Evolutionary conservation across 1,139 yeast species (phyloP).

Genomic region (Trichomonascaceae sp.): DNA sequence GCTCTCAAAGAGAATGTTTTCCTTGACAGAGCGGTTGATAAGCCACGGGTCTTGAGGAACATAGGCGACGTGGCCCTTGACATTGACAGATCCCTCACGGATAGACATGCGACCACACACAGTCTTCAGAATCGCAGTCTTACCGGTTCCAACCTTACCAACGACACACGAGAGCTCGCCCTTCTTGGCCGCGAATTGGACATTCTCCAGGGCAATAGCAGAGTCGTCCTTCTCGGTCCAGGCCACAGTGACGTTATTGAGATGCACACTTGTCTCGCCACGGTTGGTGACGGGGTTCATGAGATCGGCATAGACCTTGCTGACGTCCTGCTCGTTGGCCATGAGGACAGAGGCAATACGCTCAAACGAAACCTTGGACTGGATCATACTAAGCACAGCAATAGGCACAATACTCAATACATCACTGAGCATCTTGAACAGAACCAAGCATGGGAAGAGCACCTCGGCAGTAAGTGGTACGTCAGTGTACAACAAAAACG

Average conservation of each 20-base stretch:
- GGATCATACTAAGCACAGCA: slow-evolving; percentile 36
- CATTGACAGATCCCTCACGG: slow-evolving; percentile 46
- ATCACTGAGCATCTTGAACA: slow-evolving; percentile 33
- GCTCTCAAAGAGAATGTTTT: slow-evolving; percentile 69
- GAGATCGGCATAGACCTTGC: slow-evolving; percentile 22
- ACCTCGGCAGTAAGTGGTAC: slow-evolving; percentile 53
- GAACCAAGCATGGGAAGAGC: slow-evolving; percentile 55
- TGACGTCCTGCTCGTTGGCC: slow-evolving; percentile 30
- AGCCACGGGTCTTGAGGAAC: slow-evolving; percentile 78
- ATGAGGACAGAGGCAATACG: slow-evolving; percentile 43
- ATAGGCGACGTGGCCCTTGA: slow-evolving; percentile 61
- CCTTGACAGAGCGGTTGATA: slow-evolving; percentile 57
- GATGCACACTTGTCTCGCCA: slow-evolving; percentile 29
- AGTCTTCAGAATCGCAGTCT: slow-evolving; percentile 50
- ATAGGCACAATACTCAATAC: slow-evolving; percentile 39
- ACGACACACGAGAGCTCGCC: slow-evolving; percentile 61
- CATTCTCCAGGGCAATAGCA: slow-evolving; percentile 36
- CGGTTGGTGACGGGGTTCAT: slow-evolving; percentile 20
- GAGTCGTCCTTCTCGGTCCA: slow-evolving; percentile 29
- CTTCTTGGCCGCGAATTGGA: slow-evolving; percentile 39
- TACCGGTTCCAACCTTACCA: slow-evolving; percentile 72
- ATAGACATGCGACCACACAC: slow-evolving; percentile 45
- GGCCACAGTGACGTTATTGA: slow-evolving; percentile 33
- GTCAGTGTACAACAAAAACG: slow-evolving; percentile 27
- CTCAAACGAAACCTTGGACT: slow-evolving; percentile 44